Evolutionary conservation across 2,329 filamentous ascomycete genomes (phyloP).

Genomic region (Colletotrichum nymphaeae): DNA sequence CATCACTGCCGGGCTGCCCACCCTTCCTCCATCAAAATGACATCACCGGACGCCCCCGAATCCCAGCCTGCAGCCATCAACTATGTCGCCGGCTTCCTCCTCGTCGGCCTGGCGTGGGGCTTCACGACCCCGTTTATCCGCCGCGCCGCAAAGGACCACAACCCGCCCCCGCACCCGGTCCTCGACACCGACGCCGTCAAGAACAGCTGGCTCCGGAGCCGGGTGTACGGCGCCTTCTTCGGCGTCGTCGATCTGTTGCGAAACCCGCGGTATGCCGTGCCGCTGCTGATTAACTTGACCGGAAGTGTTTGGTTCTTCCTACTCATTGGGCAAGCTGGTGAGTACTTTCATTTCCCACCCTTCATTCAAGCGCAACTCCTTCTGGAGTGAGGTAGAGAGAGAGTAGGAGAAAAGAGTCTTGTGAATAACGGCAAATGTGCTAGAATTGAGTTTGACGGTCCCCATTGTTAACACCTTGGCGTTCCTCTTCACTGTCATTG

Average conservation of each 20-base stretch:
- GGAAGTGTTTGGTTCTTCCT: slow-evolving; percentile 98
- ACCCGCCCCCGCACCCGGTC: slow-evolving; percentile 68
- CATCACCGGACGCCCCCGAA: slow-evolving; percentile 23
- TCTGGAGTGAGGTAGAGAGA: neutral
- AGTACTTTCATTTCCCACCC: slow-evolving; percentile 47
- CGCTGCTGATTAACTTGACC: slow-evolving; percentile 87
- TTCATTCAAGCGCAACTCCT: neutral
- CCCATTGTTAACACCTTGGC: slow-evolving; percentile 95
- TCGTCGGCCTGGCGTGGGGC: slow-evolving; percentile 93
- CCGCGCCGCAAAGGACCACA: slow-evolving; percentile 81
- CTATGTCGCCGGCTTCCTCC: slow-evolving; percentile 88
- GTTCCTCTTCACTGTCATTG: slow-evolving; percentile 94
- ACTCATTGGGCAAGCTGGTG: slow-evolving; percentile 91
- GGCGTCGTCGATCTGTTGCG: slow-evolving; percentile 81
- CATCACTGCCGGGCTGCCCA: neutral
- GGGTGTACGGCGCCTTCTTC: slow-evolving; percentile 74
- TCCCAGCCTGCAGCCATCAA: slow-evolving; percentile 71
- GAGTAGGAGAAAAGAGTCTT: neutral
- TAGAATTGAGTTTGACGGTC: slow-evolving; percentile 91
- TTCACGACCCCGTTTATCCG: slow-evolving; percentile 94
- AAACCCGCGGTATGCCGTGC: slow-evolving; percentile 86
- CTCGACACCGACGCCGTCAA: slow-evolving; percentile 62
- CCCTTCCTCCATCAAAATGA: slow-evolving; percentile 2
- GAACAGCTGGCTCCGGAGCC: slow-evolving; percentile 71
- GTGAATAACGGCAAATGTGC: neutral